phyloP scores from a whole-genome alignment of 306 rosid genomes.

The Citrullus colocynthis region DNA sequence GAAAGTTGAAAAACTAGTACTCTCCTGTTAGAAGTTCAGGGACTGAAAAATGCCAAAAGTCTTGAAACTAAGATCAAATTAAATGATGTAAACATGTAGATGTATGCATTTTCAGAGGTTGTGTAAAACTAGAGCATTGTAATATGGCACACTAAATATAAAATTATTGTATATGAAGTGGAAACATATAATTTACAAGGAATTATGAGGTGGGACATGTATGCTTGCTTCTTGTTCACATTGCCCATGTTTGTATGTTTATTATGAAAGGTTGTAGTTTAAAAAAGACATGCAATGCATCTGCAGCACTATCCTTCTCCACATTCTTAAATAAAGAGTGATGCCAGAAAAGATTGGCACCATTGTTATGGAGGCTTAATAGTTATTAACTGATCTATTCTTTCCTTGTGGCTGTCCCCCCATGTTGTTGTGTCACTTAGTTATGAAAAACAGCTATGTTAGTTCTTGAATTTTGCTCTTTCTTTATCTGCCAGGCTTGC shows the following conservation, averaged over 20 bases:
- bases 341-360: background rate
- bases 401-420: background rate
- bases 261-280: background rate
- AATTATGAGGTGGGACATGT: background rate
- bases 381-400: background rate
- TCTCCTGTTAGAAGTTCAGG: background rate
- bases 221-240: background rate
- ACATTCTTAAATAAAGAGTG: background rate
- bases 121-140: background rate
- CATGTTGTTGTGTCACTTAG: background rate
- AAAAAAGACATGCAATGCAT: background rate
- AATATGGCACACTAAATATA: background rate
- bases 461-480: background rate
- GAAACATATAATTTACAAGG: background rate
- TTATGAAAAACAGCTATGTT: background rate
- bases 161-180: background rate
- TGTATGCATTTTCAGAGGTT: background rate
- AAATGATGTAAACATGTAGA: background rate
- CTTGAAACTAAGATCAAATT: background rate
- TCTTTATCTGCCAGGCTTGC: constrained; percentile 3
- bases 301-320: background rate
- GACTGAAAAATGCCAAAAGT: background rate
- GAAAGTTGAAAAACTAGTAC: background rate
- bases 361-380: background rate
- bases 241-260: background rate